Base-by-base conservation (phyloP, 805 yeast species). In the Monosporozyma aerobia region DNA sequence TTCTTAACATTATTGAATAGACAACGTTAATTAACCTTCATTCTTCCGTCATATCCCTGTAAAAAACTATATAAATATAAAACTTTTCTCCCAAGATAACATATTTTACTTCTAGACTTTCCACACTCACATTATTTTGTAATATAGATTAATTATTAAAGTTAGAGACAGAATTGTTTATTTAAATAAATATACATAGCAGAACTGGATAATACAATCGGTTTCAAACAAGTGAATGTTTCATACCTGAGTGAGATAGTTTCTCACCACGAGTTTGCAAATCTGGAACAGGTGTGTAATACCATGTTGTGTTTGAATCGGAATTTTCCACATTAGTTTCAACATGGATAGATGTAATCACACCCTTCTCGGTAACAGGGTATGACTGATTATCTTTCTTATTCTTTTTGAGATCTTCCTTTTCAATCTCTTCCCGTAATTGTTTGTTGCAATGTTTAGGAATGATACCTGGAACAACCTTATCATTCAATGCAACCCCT, bases 1-100 rank as follows among this genome's bases (percentile, higher is more conserved):
- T 94, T 94, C 63, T 77, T 94, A 65, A 85, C 90, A 11, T 74
- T 90, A 56, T 73, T 90, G 61, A 86, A 85, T 41, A 80, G 87
- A 70, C 60, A 63, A 16, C 37, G 40, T 37, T 54, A 49, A 44
- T 27, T 5, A 4, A 5, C 14, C 10, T 40, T 8, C 41, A 8
- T 6, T 22, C 14, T 5, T 7, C 10, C 19, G 4, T 40, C 44
- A 35, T 35, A 11, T 32, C 37, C 37, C 11, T 32, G 37, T 32
- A 10, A 32, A 11, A 32, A 37, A 14, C 19, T 23, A 8, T 39
- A 5, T 39, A 39, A 16, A 39, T 19, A 16, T 39, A 39, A 13
- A 33, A 33, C 11, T 33, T 33, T 10, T 11, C 13, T 33, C 19
- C 19, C 29, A 5, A 27, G 29, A 7, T 35, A 35, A 35, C 16